phyloP scores from a whole-genome alignment of 2,329 filamentous ascomycete species.

The Incumbomyces lentus region DNA sequence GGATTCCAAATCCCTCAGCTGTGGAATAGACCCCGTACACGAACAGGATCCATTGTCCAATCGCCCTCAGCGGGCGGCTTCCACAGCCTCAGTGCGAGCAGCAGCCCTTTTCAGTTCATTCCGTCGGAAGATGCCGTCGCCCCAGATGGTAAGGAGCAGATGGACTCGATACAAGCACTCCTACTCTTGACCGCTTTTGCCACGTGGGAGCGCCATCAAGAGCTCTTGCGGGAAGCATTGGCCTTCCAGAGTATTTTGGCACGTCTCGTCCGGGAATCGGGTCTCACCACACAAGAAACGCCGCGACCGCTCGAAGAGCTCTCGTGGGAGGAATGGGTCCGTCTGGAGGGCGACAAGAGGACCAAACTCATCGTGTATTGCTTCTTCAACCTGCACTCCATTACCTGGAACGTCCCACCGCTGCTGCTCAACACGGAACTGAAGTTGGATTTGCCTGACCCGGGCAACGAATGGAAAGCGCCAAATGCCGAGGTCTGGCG shows the following conservation, averaged over 20 bases:
- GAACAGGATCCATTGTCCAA: constrained; percentile 28
- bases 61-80: constrained; percentile 32
- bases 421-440: constrained; percentile 47
- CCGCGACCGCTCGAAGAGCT: constrained; percentile 27
- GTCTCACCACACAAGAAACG: constrained; percentile 26
- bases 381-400: constrained; percentile 50
- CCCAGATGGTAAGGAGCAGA: constrained; percentile 36
- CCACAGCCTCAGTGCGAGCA: constrained; percentile 26
- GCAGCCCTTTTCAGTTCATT: constrained; percentile 33
- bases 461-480: constrained; percentile 46
- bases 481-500: constrained; percentile 41
- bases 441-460: constrained; percentile 44
- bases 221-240: constrained; percentile 47
- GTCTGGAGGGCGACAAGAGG: constrained; percentile 42
- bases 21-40: constrained; percentile 33
- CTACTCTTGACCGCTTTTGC: constrained; percentile 48
- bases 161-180: constrained; percentile 42
- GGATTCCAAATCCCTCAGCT: constrained; percentile 33
- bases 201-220: constrained; percentile 49
- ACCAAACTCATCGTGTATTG: constrained; percentile 49
- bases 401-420: constrained; percentile 52
- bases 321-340: constrained; percentile 44
- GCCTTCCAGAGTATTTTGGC: constrained; percentile 48
- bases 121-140: constrained; percentile 14
- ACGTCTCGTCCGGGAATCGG: constrained; percentile 45